A percentile compares a stretch with the other conserved stretches of the same genome.
Evolutionary conservation across 2,329 filamentous ascomycete species (phyloP).

Genomic region (Paracorniculantispora psalliotae): DNA sequence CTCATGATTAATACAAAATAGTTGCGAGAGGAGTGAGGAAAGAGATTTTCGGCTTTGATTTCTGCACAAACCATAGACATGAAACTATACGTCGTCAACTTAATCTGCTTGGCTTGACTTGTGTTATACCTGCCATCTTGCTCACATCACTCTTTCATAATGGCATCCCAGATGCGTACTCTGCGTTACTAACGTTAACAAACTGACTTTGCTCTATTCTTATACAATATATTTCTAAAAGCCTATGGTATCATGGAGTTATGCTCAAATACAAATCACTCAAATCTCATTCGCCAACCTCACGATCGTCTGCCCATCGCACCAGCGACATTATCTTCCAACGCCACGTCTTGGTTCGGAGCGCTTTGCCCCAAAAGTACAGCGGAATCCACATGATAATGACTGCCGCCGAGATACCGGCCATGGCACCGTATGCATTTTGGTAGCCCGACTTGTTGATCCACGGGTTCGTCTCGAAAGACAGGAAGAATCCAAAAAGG

Average conservation of each 20-base stretch:
- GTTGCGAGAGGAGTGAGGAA: too few relatives aligned
- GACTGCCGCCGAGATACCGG: constrained; percentile 41
- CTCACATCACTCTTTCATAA: too few relatives aligned
- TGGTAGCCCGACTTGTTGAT: constrained; percentile 44
- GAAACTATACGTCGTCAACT: too few relatives aligned
- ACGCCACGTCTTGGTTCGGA: constrained; percentile 42
- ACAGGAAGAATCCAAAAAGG: constrained; percentile 52
- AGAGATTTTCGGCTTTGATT: too few relatives aligned
- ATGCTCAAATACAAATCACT: not conserved
- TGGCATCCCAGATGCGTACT: too few relatives aligned
- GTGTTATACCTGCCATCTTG: too few relatives aligned
- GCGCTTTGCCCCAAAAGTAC: constrained; percentile 41
- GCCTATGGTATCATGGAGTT: not conserved
- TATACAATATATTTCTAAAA: not conserved
- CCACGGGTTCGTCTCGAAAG: constrained; percentile 58
- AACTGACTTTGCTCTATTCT: too few relatives aligned
- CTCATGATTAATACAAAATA: too few relatives aligned
- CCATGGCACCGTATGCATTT: constrained; percentile 50
- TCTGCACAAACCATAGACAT: too few relatives aligned
- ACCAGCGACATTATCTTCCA: constrained; percentile 44
- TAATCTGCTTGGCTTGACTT: too few relatives aligned
- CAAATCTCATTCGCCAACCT: constrained; percentile 45
- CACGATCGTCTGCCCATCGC: constrained; percentile 48
- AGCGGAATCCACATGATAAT: constrained; percentile 37
- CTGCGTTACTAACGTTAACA: too few relatives aligned